A percentile compares a stretch with the other conserved stretches of the same genome.
phyloP scores from a whole-genome alignment of 2,329 filamentous ascomycete genomes.

The Apiospora hydei region DNA sequence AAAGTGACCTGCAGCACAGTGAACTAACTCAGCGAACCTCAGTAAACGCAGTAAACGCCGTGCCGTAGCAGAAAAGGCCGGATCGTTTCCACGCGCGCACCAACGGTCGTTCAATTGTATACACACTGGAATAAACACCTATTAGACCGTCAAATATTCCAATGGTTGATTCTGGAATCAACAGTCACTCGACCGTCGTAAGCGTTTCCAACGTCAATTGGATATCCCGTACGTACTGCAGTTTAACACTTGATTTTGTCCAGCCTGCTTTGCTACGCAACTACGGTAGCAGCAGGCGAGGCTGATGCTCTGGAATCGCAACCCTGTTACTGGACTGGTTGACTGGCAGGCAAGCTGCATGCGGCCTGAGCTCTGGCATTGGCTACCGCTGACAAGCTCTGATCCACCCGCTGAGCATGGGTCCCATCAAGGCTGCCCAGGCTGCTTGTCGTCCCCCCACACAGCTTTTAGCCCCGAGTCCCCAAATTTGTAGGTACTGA shows the following conservation, averaged over 20 bases:
- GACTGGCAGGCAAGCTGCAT: neutral
- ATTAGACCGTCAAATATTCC: no score
- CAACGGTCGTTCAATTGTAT: no score
- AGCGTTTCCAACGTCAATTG: no score
- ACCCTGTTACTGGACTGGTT: neutral
- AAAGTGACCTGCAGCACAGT: neutral
- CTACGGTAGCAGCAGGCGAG: neutral
- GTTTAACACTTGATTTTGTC: no score
- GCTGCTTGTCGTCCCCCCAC: neutral
- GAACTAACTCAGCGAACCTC: no score
- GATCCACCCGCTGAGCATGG: conserved; percentile 3
- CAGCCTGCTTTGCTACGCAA: neutral
- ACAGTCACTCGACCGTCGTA: no score
- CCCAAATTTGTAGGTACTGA: conserved; percentile 15
- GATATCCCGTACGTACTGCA: no score
- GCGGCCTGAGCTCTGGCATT: neutral
- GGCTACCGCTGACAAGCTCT: neutral
- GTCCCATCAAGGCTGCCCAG: neutral
- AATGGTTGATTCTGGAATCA: no score
- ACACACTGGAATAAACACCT: no score
- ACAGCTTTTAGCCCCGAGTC: conserved; percentile 3
- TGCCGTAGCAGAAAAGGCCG: no score
- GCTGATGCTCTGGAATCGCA: conserved; percentile 1
- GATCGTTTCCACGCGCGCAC: no score
- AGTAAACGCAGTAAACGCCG: no score